Evolutionary conservation across 176 grass and related monocot species (phyloP).

Genomic region (Elaeis guineensis): DNA sequence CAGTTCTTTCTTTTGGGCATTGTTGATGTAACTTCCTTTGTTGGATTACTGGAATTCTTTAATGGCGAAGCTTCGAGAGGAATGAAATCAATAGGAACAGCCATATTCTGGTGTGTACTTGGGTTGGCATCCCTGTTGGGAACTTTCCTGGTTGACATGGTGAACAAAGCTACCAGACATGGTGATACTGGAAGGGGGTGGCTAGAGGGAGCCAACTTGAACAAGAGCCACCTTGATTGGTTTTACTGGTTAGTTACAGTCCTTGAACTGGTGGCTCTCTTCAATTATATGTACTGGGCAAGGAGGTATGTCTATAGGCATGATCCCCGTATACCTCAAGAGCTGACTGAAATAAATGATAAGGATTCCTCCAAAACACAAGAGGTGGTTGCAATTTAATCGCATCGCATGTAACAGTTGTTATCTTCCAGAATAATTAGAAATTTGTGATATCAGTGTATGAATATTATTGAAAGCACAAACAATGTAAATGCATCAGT

Average conservation of each 20-base stretch:
- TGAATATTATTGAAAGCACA: no score
- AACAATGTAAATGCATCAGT: no score
- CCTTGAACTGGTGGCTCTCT: slow-evolving; percentile 37
- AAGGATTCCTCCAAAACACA: no score
- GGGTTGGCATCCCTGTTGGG: slow-evolving; percentile 35
- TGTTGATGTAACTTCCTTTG: slow-evolving; percentile 45
- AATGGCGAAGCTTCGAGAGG: slow-evolving; percentile 40
- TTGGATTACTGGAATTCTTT: slow-evolving; percentile 58
- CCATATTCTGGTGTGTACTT: slow-evolving; percentile 44
- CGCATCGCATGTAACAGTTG: no score
- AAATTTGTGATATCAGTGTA: no score
- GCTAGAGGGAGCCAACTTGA: slow-evolving; percentile 49
- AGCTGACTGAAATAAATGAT: no score
- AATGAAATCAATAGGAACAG: slow-evolving; percentile 55
- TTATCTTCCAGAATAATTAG: no score
- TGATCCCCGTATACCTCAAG: slow-evolving; percentile 16
- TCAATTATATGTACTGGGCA: slow-evolving; percentile 64
- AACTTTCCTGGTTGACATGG: slow-evolving; percentile 27
- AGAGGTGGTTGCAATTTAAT: no score
- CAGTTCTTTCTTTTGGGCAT: slow-evolving; percentile 57
- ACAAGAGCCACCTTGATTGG: slow-evolving; percentile 48
- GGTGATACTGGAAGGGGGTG: slow-evolving; percentile 33
- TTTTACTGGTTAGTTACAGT: slow-evolving; percentile 46
- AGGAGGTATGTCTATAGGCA: slow-evolving; percentile 65
- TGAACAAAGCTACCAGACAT: slow-evolving; percentile 41